Conservation (phyloP, 2,329 filamentous ascomycete genomes). For the Phialemonium atrogriseum region DNA sequence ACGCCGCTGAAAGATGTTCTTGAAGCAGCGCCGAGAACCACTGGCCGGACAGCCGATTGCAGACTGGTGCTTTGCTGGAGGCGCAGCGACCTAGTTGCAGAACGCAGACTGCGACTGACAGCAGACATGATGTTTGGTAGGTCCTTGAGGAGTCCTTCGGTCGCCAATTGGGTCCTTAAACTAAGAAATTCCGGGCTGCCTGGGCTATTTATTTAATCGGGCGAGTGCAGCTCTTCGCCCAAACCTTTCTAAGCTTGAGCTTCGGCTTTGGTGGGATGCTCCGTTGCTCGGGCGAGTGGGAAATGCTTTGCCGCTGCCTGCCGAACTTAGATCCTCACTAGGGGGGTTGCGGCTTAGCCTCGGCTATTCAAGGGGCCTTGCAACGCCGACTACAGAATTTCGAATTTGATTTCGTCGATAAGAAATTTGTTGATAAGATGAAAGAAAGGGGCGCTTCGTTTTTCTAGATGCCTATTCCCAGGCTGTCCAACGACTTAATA, state of each 20-base stretch:
- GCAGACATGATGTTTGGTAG: slow-evolving; percentile 36
- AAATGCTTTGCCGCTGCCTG: slow-evolving; percentile 4
- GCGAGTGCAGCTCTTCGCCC: not conserved
- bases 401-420: no score
- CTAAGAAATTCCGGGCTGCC: not conserved
- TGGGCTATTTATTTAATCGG: not conserved
- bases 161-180: slow-evolving; percentile 15
- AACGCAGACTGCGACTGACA: slow-evolving; percentile 44
- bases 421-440: no score
- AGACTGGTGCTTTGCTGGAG: slow-evolving; percentile 29
- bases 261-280: slow-evolving; percentile 1
- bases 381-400: no score
- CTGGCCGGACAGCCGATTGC: slow-evolving; percentile 27
- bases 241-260: no score
- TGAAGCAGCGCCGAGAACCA: slow-evolving; percentile 25
- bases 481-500: no score
- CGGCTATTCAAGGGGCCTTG: no score
- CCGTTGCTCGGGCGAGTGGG: slow-evolving; percentile 2
- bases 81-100: slow-evolving; percentile 46
- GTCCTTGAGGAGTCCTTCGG: slow-evolving; percentile 7
- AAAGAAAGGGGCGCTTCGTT: no score
- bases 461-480: no score
- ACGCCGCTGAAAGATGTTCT: slow-evolving; percentile 17
- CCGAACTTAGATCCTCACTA: slow-evolving; percentile 1
- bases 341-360: slow-evolving; percentile 1